Conservation (phyloP, 2,329 filamentous ascomycete species). For the Setomelanomma holmii region DNA sequence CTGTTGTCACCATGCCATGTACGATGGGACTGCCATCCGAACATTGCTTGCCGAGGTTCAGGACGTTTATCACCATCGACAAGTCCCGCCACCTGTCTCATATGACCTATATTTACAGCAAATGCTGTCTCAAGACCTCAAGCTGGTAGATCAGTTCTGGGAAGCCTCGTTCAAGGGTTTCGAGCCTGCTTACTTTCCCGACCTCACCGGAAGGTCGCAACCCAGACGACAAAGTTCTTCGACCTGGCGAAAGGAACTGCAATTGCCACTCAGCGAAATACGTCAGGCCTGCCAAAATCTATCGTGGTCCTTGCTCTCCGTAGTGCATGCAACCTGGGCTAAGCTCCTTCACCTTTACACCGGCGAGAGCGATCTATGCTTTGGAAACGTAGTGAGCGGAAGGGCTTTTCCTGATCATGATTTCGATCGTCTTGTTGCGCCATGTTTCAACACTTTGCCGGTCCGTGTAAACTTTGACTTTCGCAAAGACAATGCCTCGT, state of each 20-base stretch:
- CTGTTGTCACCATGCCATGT: constrained; percentile 80
- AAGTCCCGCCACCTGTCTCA: constrained; percentile 58
- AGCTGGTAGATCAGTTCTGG: constrained; percentile 72
- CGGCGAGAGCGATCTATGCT: constrained; percentile 72
- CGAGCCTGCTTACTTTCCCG: constrained; percentile 52
- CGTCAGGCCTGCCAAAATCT: constrained; percentile 28
- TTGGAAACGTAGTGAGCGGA: constrained; percentile 85
- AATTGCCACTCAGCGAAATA: constrained; percentile 27
- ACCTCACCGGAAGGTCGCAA: constrained; percentile 29
- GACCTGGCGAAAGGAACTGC: constrained; percentile 8
- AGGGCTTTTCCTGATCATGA: constrained; percentile 71
- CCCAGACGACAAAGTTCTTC: neutral
- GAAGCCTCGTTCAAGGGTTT: constrained; percentile 61
- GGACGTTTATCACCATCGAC: constrained; percentile 56
- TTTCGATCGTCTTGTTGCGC: constrained; percentile 78
- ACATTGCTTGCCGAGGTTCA: constrained; percentile 76
- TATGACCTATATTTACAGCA: constrained; percentile 71
- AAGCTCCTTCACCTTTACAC: constrained; percentile 66
- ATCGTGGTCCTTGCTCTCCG: constrained; percentile 62
- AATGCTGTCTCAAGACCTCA: constrained; percentile 59
- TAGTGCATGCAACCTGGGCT: constrained; percentile 77
- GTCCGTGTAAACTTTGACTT: constrained; percentile 64
- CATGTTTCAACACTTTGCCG: constrained; percentile 91
- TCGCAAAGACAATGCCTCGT: constrained; percentile 59
- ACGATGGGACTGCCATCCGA: constrained; percentile 81